Percentiles rank a stretch among this genome's conserved stretches.
Evolutionary conservation across 2,329 filamentous ascomycete genomes (phyloP).

Genomic region (Clarireedia monteithiana): DNA sequence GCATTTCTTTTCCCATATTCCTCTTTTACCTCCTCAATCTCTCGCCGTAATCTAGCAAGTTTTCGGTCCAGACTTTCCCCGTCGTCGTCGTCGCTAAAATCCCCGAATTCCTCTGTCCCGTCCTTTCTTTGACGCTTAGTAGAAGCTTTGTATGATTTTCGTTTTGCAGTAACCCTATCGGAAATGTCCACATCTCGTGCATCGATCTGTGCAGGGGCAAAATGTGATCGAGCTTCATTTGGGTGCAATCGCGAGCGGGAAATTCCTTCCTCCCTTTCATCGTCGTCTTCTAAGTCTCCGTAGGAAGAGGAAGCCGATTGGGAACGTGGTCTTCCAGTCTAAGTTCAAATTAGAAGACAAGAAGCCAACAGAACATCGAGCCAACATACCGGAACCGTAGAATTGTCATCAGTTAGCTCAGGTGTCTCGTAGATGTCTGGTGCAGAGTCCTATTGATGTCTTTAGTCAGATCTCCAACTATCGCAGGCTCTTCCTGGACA

Average conservation of each 20-base stretch:
- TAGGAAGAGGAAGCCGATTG: conserved; percentile 46
- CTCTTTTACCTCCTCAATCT: conserved; percentile 64
- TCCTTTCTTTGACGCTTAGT: conserved; percentile 59
- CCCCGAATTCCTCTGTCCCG: conserved; percentile 60
- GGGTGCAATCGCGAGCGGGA: conserved; percentile 70
- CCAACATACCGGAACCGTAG: conserved; percentile 65
- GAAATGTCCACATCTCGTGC: conserved; percentile 79
- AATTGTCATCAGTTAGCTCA: conserved; percentile 82
- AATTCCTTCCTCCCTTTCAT: conserved; percentile 59
- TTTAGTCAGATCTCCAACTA: conserved; percentile 1
- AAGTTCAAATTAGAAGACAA: conserved; percentile 7
- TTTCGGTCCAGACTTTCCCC: conserved; percentile 70
- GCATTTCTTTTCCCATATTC: conserved; percentile 50
- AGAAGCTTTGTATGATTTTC: conserved; percentile 74
- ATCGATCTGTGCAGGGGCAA: conserved; percentile 68
- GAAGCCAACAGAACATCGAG: neutral
- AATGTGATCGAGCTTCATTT: conserved; percentile 71
- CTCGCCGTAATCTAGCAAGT: conserved; percentile 73
- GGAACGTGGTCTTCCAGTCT: conserved; percentile 40
- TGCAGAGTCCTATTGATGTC: conserved; percentile 61
- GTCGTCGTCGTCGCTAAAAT: conserved; percentile 68
- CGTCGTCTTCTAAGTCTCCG: conserved; percentile 54
- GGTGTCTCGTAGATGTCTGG: conserved; percentile 97
- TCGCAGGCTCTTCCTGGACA: conserved; percentile 9
- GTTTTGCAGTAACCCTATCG: conserved; percentile 74